These are phyloP conservation scores for Phytophthora megakarya DNA, from an alignment of 352 stramenopile species.

Conservation along the genomic window DNA sequence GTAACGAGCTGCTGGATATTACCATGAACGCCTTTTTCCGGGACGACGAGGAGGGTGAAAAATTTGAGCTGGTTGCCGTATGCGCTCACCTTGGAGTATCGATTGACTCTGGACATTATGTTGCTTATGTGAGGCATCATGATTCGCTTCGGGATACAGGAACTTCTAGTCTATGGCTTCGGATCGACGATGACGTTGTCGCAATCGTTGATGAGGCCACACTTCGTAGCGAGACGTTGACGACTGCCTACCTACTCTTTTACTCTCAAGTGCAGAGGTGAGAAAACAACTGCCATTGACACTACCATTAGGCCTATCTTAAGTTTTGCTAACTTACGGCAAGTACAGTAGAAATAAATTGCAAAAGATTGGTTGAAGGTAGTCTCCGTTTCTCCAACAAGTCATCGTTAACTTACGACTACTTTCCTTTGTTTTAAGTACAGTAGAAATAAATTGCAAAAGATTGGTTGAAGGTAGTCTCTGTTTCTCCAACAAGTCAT, in stretches of 20 bases:
- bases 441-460: no score
- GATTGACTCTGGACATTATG: conserved; percentile 75
- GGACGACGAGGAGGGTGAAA: conserved; percentile 41
- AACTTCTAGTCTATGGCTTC: conserved; percentile 52
- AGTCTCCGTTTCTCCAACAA: no score
- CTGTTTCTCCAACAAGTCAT: no score
- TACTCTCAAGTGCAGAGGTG: conserved; percentile 46
- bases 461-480: no score
- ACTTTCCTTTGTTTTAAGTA: no score
- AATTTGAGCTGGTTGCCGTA: conserved; percentile 68
- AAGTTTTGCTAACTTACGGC: no score
- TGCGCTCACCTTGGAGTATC: conserved; percentile 72
- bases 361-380: no score
- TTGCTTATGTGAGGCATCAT: conserved; percentile 56
- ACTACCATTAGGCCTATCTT: no score
- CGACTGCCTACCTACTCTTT: conserved; percentile 77
- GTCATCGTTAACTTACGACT: no score
- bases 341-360: no score
- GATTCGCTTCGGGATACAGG: conserved; percentile 2
- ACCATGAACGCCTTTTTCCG: conserved; percentile 71
- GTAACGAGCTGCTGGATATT: conserved; percentile 53
- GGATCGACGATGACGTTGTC: conserved; percentile 75
- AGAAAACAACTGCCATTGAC: no score
- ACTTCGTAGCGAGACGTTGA: conserved; percentile 57
- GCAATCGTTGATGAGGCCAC: conserved; percentile 47